Evolutionary conservation across 306 rosid species (phyloP).

Genomic region (Corylus avellana): DNA sequence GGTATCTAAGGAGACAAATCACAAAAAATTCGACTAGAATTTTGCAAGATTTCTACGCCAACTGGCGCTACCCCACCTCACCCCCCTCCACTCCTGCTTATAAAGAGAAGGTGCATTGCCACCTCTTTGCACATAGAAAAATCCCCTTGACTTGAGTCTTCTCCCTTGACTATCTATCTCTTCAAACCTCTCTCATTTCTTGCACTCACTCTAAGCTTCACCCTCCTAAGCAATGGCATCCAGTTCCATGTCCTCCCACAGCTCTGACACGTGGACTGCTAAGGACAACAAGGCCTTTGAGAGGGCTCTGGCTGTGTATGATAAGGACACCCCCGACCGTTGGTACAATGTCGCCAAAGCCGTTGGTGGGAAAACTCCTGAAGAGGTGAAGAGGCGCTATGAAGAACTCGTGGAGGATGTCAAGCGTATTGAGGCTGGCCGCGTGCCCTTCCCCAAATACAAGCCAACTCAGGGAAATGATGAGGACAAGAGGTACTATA

Average conservation of each 20-base stretch:
- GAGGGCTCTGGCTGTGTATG: constrained; percentile 81
- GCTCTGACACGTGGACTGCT: constrained; percentile 74
- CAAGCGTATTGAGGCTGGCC: constrained; percentile 79
- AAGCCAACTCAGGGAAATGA: constrained; percentile 30
- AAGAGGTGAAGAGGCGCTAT: constrained; percentile 81
- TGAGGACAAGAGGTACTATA: constrained; percentile 58
- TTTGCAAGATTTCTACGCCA: constrained; percentile 48
- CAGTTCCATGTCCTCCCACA: constrained; percentile 62
- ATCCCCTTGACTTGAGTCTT: constrained; percentile 26
- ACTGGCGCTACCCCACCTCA: constrained; percentile 56
- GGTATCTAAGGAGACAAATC: constrained; percentile 67
- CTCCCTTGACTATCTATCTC: constrained; percentile 10
- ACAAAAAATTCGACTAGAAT: constrained; percentile 49
- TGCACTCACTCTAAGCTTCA: neutral
- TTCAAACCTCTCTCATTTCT: neutral
- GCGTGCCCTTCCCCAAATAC: constrained; percentile 78
- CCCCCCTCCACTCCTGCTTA: constrained; percentile 45
- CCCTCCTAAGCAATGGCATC: constrained; percentile 54
- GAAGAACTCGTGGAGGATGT: constrained; percentile 77
- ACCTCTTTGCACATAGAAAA: constrained; percentile 35
- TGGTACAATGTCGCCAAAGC: constrained; percentile 91
- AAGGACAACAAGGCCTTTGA: constrained; percentile 94
- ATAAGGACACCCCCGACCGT: constrained; percentile 92
- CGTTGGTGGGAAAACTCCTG: constrained; percentile 80
- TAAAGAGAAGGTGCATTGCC: constrained; percentile 53